Percentiles rank a stretch among this genome's conserved stretches.
These are phyloP conservation scores for Auriculariales sp. DNA, from an alignment of 768 basidiomycete genomes.

Conservation along the genomic window DNA sequence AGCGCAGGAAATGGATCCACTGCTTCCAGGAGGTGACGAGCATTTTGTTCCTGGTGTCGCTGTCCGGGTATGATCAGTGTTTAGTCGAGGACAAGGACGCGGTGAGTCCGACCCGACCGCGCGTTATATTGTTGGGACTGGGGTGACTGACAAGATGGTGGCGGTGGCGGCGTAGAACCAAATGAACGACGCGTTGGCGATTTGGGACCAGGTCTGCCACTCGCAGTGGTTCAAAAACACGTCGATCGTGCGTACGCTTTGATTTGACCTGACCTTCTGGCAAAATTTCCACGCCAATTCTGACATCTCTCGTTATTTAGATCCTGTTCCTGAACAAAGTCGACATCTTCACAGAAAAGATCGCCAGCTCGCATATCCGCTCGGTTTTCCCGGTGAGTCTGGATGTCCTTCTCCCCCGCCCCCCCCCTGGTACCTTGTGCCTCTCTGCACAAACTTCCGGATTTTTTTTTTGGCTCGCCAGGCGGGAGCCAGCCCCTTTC, in stretches of 20 bases:
- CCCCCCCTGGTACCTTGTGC: background rate
- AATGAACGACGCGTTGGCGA: conserved; percentile 98
- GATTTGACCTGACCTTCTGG: conserved; percentile 7
- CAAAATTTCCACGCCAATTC: background rate
- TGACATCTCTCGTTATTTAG: conserved; percentile 20
- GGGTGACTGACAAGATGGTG: conserved; percentile 1
- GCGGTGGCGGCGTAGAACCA: conserved; percentile 49
- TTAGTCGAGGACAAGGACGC: conserved; percentile 86
- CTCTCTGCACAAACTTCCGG: too few relatives aligned
- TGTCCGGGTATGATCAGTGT: conserved; percentile 91
- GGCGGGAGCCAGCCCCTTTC: too few relatives aligned
- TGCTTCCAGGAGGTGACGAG: conserved; percentile 92
- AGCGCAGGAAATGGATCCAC: conserved; percentile 87
- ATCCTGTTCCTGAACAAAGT: conserved; percentile 94
- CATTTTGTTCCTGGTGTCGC: conserved; percentile 79
- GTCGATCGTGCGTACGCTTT: conserved; percentile 53
- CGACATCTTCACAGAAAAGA: conserved; percentile 81
- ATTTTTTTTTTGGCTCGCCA: too few relatives aligned
- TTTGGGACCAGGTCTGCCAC: conserved; percentile 97
- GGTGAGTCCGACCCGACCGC: conserved; percentile 28
- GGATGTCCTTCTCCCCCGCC: background rate
- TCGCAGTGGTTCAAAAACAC: conserved; percentile 95
- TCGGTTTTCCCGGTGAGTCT: conserved; percentile 69
- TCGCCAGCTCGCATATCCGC: conserved; percentile 68
- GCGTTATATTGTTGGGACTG: background rate